Percentiles rank a stretch among this genome's conserved stretches.
These are phyloP conservation scores for Magnusiomyces paraingens DNA, from an alignment of 1,139 yeast species.

Conservation along the genomic window DNA sequence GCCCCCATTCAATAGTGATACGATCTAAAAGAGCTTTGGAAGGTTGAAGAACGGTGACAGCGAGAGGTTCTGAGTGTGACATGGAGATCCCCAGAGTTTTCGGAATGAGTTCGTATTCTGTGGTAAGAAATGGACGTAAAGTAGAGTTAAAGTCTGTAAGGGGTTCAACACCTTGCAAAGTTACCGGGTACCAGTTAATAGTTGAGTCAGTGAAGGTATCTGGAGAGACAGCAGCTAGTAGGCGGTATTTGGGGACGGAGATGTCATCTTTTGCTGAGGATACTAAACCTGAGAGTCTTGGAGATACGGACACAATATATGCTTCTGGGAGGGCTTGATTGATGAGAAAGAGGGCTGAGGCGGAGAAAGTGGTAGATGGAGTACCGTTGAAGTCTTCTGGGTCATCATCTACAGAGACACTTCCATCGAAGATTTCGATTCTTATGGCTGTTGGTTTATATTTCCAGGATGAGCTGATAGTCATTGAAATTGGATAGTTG, in stretches of 20 bases:
- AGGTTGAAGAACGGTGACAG: constrained; percentile 9
- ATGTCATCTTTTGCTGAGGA: neutral
- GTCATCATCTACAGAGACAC: neutral
- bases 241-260: constrained; percentile 2
- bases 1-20: neutral
- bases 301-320: constrained; percentile 11
- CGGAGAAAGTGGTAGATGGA: constrained; percentile 8
- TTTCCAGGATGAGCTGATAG: constrained; percentile 3
- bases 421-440: constrained; percentile 5
- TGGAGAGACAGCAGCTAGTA: neutral
- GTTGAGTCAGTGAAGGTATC: constrained; percentile 1
- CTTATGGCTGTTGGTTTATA: constrained; percentile 12
- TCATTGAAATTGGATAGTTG: too few relatives aligned
- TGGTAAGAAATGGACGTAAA: constrained; percentile 7
- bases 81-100: neutral
- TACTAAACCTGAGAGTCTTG: constrained; percentile 9
- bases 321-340: constrained; percentile 1
- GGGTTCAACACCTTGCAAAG: constrained; percentile 2
- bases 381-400: constrained; percentile 1
- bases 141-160: constrained; percentile 3
- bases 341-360: constrained; percentile 11
- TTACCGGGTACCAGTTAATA: constrained; percentile 13
- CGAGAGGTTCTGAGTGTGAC: neutral
- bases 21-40: constrained; percentile 3
- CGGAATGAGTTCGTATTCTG: constrained; percentile 8